Percentiles rank a stretch among this genome's conserved stretches.
These are phyloP conservation scores for Primulina huaijiensis DNA, from an alignment of 257 asterid genomes.

Conservation along the genomic window DNA sequence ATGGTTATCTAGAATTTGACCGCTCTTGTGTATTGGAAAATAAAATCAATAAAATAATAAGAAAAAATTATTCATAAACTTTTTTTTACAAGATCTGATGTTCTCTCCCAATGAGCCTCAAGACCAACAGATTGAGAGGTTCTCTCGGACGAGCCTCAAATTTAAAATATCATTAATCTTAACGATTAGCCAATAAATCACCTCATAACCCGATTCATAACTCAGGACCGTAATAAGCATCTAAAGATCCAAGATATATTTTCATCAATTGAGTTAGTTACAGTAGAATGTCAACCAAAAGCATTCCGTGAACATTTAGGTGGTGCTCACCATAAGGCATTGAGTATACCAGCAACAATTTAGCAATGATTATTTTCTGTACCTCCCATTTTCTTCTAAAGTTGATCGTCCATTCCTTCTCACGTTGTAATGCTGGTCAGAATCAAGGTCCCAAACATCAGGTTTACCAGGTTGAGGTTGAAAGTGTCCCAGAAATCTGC, in stretches of 20 bases:
- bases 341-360: conserved; percentile 20
- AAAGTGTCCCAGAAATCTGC: conserved; percentile 91
- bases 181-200: not conserved
- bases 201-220: not conserved
- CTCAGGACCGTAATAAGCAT: not conserved
- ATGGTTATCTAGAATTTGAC: not conserved
- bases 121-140: not conserved
- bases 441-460: conserved; percentile 85
- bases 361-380: conserved; percentile 24
- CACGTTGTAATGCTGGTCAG: conserved; percentile 56
- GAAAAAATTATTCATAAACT: not conserved
- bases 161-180: not conserved
- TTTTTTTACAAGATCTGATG: not conserved
- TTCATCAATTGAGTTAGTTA: conserved; percentile 13
- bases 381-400: conserved; percentile 57
- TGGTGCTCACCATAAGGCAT: conserved; percentile 4
- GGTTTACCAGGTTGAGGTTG: conserved; percentile 79
- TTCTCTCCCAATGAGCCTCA: not conserved
- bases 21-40: not conserved
- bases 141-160: not conserved
- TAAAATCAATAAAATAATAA: not conserved
- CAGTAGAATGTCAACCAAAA: not conserved
- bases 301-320: not conserved
- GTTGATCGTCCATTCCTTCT: conserved; percentile 53
- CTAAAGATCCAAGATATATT: conserved; percentile 7